Evolutionary conservation across 1,139 yeast genomes (phyloP), one percentile per base, ranked within the genome.

Genomic region (Sugiyamaella novakii): DNA sequence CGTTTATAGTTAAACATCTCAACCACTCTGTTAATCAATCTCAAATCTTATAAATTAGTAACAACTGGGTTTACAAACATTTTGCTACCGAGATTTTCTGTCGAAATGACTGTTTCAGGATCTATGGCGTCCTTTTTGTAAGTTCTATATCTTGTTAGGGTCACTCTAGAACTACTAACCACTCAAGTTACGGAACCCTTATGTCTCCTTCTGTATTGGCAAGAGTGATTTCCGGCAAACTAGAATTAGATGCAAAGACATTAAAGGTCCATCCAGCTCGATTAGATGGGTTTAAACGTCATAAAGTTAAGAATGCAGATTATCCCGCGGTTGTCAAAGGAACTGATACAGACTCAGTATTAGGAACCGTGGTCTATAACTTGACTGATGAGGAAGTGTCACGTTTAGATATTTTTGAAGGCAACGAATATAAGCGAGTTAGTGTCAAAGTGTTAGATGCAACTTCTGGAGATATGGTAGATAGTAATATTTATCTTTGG

Each of bases 101-200:
- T 18, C n/a, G 14, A 22, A 31, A 46, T 46, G 49, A 39, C 49
- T n/a, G n/a, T n/a, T 17, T 22, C 27, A 4, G 45, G 40, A 11
- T n/a, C 8, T 11, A n/a, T 22, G 27, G 25, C 53, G 11, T 49
- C 53, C 38, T 51, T 51, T 24, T 51, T 51, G 53, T 50, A 42
- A 30, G 53, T 42, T n/a, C n/a, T n/a, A n/a, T n/a, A n/a, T n/a
- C n/a, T n/a, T n/a, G n/a, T n/a, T n/a, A n/a, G n/a, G n/a, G n/a
- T n/a, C n/a, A n/a, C n/a, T n/a, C n/a, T n/a, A n/a, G n/a, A n/a
- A n/a, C n/a, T n/a, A n/a, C n/a, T n/a, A n/a, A n/a, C n/a, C n/a
- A n/a, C n/a, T n/a, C n/a, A n/a, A n/a, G 67, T 51, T 64, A 65
- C 49, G 71, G 71, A n/a, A 67, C 71, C 5, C 49, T 67, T 19